Evolutionary conservation across 169 alveolate species (phyloP).

Genomic region (Perkinsus marinus): DNA sequence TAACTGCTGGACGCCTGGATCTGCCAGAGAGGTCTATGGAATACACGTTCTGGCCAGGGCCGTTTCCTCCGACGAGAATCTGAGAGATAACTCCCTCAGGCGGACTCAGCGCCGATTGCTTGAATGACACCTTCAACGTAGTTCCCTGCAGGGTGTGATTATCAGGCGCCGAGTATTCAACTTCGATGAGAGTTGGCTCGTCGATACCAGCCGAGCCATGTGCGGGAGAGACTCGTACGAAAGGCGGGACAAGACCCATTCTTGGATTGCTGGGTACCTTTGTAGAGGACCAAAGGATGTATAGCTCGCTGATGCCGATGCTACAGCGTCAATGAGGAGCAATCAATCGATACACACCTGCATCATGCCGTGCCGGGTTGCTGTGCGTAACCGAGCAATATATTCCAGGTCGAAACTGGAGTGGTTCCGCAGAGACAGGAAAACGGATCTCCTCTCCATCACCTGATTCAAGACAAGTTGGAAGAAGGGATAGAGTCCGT

Average conservation of each 20-base stretch:
- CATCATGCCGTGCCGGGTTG: constrained; percentile 2
- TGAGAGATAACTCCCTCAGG: not conserved
- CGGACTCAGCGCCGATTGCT: constrained; percentile 10
- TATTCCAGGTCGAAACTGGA: not conserved
- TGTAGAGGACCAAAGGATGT: not conserved
- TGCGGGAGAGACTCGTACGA: constrained; percentile 59
- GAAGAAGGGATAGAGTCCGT: not conserved
- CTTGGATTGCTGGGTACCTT: constrained; percentile 4
- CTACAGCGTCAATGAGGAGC: too few species aligned
- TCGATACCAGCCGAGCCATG: constrained; percentile 67
- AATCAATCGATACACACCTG: not conserved
- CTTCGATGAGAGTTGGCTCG: constrained; percentile 47
- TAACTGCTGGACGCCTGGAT: constrained; percentile 71
- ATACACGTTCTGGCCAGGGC: constrained; percentile 25
- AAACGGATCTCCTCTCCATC: not conserved
- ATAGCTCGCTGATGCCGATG: too few species aligned
- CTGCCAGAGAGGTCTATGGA: constrained; percentile 53
- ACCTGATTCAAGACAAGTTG: not conserved
- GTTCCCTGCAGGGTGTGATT: constrained; percentile 47
- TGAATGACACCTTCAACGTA: constrained; percentile 39
- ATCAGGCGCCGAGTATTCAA: constrained; percentile 58
- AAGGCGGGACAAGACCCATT: constrained; percentile 23
- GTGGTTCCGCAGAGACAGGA: not conserved
- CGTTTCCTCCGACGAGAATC: constrained; percentile 54
- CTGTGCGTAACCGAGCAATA: not conserved